These are phyloP conservation scores for Boechera divaricarpa DNA, from an alignment of 345 rosid genomes.

Conservation along the genomic window DNA sequence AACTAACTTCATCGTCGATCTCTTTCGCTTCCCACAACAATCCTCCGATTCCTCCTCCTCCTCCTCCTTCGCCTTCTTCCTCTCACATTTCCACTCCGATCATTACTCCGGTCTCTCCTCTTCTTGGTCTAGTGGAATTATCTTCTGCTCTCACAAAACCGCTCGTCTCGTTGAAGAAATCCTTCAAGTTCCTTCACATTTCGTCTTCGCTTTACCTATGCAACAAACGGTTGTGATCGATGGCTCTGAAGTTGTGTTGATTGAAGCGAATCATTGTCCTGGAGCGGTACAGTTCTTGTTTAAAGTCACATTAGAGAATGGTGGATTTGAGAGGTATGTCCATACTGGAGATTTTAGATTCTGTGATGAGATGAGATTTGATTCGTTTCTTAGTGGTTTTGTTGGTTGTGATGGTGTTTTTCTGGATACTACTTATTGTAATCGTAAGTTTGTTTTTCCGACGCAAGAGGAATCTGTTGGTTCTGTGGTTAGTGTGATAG, in stretches of 20 bases:
- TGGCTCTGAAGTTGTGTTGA: constrained; percentile 63
- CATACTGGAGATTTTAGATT: constrained; percentile 91
- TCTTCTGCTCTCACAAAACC: constrained; percentile 76
- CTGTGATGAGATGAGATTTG: constrained; percentile 59
- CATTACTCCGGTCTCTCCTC: constrained; percentile 79
- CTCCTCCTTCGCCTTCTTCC: constrained; percentile 66
- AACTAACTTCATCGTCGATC: constrained; percentile 81
- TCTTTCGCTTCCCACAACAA: constrained; percentile 61
- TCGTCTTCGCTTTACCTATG: constrained; percentile 61
- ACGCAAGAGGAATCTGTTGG: constrained; percentile 75
- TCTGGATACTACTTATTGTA: constrained; percentile 85
- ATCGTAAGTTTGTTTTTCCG: constrained; percentile 79
- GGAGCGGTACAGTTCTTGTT: constrained; percentile 90
- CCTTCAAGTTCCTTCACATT: constrained; percentile 59
- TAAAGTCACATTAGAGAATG: constrained; percentile 50
- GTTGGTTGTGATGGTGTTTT: constrained; percentile 78
- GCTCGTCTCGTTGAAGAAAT: constrained; percentile 60
- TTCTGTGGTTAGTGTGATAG: constrained; percentile 65
- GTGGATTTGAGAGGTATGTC: constrained; percentile 57
- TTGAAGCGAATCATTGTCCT: constrained; percentile 92
- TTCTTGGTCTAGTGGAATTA: constrained; percentile 76
- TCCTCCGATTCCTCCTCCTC: constrained; percentile 44
- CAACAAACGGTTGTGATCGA: constrained; percentile 54
- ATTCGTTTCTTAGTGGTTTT: constrained; percentile 52
- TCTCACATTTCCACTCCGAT: constrained; percentile 93